Percentiles rank a stretch among this genome's conserved stretches.
Conservation (phyloP, 345 rosid genomes). For the Conringia planisiliqua region DNA sequence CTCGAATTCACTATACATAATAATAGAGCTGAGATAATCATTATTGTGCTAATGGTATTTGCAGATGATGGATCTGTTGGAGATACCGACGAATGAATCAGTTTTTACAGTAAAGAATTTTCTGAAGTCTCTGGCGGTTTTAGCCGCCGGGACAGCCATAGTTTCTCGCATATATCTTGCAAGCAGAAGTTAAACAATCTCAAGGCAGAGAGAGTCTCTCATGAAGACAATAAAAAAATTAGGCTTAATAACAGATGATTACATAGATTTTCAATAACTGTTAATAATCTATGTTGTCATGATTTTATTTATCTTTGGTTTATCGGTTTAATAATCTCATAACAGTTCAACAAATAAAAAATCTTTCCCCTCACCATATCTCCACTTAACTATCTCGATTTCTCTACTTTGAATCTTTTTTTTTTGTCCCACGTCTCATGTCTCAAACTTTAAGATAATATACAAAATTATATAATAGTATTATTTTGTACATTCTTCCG, state of each 20-base stretch:
- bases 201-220: constrained; percentile 14
- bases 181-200: constrained; percentile 39
- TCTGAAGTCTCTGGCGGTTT: constrained; percentile 48
- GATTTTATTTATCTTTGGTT: not conserved
- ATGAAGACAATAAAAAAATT: not conserved
- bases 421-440: not conserved
- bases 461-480: not conserved
- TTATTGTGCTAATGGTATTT: not conserved
- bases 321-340: constrained; percentile 2
- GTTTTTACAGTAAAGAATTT: constrained; percentile 40
- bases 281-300: not conserved
- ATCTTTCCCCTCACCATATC: not conserved
- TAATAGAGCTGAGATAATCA: not conserved
- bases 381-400: not conserved
- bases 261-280: constrained; percentile 4
- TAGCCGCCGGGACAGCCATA: constrained; percentile 59
- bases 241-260: constrained; percentile 5
- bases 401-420: not conserved
- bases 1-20: not conserved
- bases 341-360: not conserved
- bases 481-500: not conserved
- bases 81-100: constrained; percentile 49
- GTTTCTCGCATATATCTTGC: constrained; percentile 52
- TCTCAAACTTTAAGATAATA: not conserved
- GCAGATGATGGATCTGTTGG: constrained; percentile 59